Base-by-base conservation (phyloP, 495 filamentous ascomycete genomes). In the Podospora australis region DNA sequence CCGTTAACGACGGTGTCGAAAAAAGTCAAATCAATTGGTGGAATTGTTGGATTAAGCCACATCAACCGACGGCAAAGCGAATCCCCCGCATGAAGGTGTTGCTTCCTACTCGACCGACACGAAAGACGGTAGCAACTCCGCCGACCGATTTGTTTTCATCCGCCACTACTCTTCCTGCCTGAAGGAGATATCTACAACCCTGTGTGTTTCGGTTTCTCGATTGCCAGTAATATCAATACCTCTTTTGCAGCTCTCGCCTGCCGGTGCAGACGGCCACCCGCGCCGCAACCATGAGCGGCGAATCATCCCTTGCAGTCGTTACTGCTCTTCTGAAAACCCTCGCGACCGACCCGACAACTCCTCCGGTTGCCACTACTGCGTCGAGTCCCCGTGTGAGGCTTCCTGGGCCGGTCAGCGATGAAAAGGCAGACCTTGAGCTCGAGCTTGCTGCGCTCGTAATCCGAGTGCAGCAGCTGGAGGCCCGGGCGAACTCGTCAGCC, bases 381-480 rank as follows among this genome's bases (percentile, higher is more conserved):
- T 7, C 8, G 11, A 43, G 58, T 51, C 54, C 62, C 35, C 66
- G 57, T 40, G 75, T 82, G 52, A 71, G 69, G 44, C 65, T 90
- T 4, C 86, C 87, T n/a, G 86, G 87, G 49, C 70, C 72, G 26
- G 62, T 75, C 28, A 81, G 68, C 51, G 57, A 74, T 46, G 77
- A 81, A 39, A 91, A 91, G 68, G 67, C 70, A 50, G 72, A 74
- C 38, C 76, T 91, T 39, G 86, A 89, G 65, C 70, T 70, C 48
- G 86, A 88, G 60, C 75, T 91, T 41, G 77, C 79, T 45, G 78
- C 82, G 45, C 73, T 91, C 47, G 73, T 80, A 42, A 70, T 78
- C 48, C 71, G 86, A 38, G 72, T 91, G 43, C 80, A 84, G 54
- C 75, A 76, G 48, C 74, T 91, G 46, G 84, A 89, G 70, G 74